These are phyloP conservation scores for Teunomyces barrocoloradensis DNA, from an alignment of 805 yeast genomes.

Conservation along the genomic window DNA sequence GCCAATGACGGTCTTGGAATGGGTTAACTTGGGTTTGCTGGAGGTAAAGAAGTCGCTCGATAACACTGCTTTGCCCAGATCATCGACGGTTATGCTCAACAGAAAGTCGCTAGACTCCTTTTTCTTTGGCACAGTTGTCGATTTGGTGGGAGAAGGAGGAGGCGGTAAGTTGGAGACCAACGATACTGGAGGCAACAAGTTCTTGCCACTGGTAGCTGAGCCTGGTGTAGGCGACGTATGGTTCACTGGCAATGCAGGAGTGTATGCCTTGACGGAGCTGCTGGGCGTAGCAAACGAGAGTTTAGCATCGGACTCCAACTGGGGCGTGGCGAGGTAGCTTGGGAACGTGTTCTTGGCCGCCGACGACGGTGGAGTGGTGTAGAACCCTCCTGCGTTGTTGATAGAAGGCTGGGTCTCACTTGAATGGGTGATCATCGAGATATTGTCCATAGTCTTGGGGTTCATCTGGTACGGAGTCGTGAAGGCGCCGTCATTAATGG, in stretches of 20 bases:
- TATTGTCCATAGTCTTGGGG: slow-evolving; percentile 33
- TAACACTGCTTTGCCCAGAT: slow-evolving; percentile 40
- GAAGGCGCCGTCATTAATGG: slow-evolving; percentile 13
- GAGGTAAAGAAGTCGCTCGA: slow-evolving; percentile 19
- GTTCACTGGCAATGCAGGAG: slow-evolving; percentile 2
- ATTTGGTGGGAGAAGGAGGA: neutral
- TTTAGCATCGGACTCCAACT: slow-evolving; percentile 5
- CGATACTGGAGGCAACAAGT: slow-evolving; percentile 16
- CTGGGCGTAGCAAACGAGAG: slow-evolving; percentile 7
- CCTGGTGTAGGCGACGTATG: slow-evolving; percentile 4
- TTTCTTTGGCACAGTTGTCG: neutral
- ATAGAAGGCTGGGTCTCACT: neutral
- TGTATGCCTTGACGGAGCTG: slow-evolving; percentile 1
- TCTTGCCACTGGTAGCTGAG: neutral
- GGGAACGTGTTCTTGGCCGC: slow-evolving; percentile 12
- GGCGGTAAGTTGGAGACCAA: neutral
- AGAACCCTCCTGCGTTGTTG: slow-evolving; percentile 5
- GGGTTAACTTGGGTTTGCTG: slow-evolving; percentile 18
- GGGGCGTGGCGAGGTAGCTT: slow-evolving; percentile 10
- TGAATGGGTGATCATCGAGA: slow-evolving; percentile 29
- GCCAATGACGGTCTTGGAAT: slow-evolving; percentile 28
- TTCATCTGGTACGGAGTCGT: slow-evolving; percentile 24
- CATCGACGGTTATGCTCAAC: slow-evolving; percentile 38
- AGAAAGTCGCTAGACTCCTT: slow-evolving; percentile 21
- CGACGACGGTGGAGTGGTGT: slow-evolving; percentile 21